A percentile compares a stretch with the other conserved stretches of the same genome.
Conservation (phyloP, 1,139 yeast genomes). For the Blastobotrys indianensis region DNA sequence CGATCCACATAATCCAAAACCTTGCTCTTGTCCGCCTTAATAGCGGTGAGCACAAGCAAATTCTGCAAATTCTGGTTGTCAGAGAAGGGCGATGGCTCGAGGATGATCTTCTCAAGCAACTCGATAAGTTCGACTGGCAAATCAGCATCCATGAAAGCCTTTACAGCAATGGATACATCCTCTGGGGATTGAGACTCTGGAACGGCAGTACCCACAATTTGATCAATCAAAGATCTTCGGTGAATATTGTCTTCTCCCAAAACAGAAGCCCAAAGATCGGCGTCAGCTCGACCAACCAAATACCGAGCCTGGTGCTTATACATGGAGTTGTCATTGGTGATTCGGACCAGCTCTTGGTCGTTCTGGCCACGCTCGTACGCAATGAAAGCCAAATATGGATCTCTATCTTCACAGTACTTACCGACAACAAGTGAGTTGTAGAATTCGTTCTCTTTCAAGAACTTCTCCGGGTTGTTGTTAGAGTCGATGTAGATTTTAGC, state of each 20-base stretch:
- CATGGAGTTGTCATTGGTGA: conserved; percentile 96
- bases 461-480: conserved; percentile 94
- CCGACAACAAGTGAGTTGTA: conserved; percentile 94
- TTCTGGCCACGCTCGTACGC: conserved; percentile 94
- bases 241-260: conserved; percentile 70
- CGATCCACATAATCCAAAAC: conserved; percentile 82
- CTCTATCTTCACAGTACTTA: conserved; percentile 98
- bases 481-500: conserved; percentile 98
- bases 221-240: conserved; percentile 87
- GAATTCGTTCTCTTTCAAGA: conserved; percentile 80
- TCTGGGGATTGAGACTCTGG: conserved; percentile 95
- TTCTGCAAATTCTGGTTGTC: conserved; percentile 96
- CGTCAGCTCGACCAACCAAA: conserved; percentile 77
- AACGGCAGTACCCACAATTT: conserved; percentile 91
- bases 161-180: conserved; percentile 91
- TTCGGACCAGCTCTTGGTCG: conserved; percentile 80
- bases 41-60: conserved; percentile 83
- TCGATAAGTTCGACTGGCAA: conserved; percentile 90
- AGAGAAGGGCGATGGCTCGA: conserved; percentile 95
- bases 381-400: conserved; percentile 94
- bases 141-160: conserved; percentile 95
- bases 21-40: conserved; percentile 86
- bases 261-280: conserved; percentile 74
- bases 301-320: conserved; percentile 98
- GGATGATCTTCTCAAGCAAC: conserved; percentile 85